These are phyloP conservation scores for Rhodocollybia butyracea DNA, from an alignment of 768 basidiomycete genomes.

Conservation along the genomic window DNA sequence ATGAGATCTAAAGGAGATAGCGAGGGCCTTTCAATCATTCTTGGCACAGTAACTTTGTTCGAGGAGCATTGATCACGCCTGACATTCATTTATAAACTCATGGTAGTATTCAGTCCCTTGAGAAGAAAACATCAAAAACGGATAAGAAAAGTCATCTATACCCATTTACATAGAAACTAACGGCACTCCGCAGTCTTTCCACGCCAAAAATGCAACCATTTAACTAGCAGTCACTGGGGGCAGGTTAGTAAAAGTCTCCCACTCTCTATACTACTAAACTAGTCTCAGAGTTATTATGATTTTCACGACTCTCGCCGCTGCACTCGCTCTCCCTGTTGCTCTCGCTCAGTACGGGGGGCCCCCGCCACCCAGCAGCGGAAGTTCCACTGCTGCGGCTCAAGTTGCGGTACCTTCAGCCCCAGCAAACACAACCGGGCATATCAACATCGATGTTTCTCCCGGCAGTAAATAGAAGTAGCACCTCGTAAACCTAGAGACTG, in stretches of 20 bases:
- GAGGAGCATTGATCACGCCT: neutral
- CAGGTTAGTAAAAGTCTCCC: neutral
- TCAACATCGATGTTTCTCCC: slow-evolving; percentile 44
- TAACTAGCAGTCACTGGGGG: neutral
- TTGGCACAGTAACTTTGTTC: neutral
- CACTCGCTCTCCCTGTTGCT: neutral
- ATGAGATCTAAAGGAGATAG: neutral
- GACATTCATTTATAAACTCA: neutral
- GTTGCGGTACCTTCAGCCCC: slow-evolving; percentile 37
- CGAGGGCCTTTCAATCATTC: neutral
- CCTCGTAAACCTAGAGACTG: too few relatives aligned
- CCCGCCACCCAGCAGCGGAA: neutral
- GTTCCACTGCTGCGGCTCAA: slow-evolving; percentile 12
- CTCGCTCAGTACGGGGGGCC: neutral
- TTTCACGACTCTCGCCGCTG: neutral
- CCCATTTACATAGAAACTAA: neutral
- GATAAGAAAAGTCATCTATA: neutral
- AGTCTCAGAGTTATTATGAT: slow-evolving; percentile 4
- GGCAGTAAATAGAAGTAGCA: too few relatives aligned
- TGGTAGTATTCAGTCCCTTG: neutral
- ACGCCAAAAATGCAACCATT: neutral
- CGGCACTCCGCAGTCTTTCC: slow-evolving; percentile 5
- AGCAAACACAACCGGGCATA: slow-evolving; percentile 27
- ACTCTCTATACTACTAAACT: neutral
- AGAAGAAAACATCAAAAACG: slow-evolving; percentile 6